Base-by-base conservation (phyloP, 768 basidiomycete species). In the Cystobasidium tubakii region DNA sequence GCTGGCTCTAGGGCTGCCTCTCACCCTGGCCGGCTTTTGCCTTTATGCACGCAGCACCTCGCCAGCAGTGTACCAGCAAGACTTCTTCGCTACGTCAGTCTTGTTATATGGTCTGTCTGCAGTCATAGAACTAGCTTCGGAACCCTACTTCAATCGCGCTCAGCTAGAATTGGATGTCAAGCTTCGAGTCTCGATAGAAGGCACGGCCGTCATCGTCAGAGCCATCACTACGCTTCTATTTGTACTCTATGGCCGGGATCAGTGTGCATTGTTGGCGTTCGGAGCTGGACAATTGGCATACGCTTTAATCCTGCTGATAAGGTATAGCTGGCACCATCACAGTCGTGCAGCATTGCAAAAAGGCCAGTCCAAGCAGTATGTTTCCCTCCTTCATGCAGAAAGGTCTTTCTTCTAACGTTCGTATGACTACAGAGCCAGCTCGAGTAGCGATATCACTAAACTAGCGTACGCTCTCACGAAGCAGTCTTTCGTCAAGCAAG, bases 401-500 rank as follows among this genome's bases (percentile, higher is more conserved):
- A 6, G 15, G n/a, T 9, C 54, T 62, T 27, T 23, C 12, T 17
- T 60, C 13, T n/a, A 23, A 54, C 23, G 17, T n/a, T 4, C 12
- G 9, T 54, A 33, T 66, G 10, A 33, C 44, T 13, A 62, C 25
- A 54, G 55, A 62, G 10, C 67, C 33, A 19, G 2, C 29, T 21
- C 7, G n/a, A 21, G 15, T 19, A 50, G 21, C 7, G 10, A 50
- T 19, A 21, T 50, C 21, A 50, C 46, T 21, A 50, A 50, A 19
- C 46, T 60, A 6, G 89, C 92, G 0, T 81, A 86, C 64, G 90
- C 89, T 0, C 90, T 98, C 87, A 92, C 92, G 25, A 84, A 84
- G 0, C 96, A 98, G 80, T 92, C 90, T 0, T 76, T 96, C 1
- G 84, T 97, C 75, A 99, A 99, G 81, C 96, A 98, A 81, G 86